Evolutionary conservation across 2,329 filamentous ascomycete genomes (phyloP).

Genomic region (Penicillium glabrum): DNA sequence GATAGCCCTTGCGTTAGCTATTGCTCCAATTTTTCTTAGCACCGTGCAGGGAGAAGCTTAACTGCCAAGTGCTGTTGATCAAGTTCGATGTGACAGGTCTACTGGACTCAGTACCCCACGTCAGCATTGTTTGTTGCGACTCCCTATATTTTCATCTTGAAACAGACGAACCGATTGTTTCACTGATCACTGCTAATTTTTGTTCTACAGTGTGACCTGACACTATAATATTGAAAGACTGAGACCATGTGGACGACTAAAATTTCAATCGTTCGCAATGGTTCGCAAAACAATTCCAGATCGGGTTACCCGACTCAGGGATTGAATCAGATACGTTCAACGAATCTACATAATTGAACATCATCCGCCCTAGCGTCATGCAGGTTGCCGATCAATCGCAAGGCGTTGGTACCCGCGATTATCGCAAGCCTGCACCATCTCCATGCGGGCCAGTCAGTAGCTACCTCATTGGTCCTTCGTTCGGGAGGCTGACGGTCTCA

Average conservation of each 20-base stretch:
- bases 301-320: not conserved
- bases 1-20: not conserved
- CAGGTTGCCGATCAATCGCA: not conserved
- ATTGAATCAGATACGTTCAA: not conserved
- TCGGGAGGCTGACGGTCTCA: not conserved
- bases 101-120: not conserved
- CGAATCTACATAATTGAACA: not conserved
- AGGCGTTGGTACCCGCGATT: not conserved
- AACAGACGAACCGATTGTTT: not conserved
- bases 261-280: not conserved
- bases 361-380: not conserved
- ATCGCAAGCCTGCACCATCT: not conserved
- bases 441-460: not conserved
- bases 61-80: not conserved
- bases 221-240: not conserved
- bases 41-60: not conserved
- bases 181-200: too few species aligned
- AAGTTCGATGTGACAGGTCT: not conserved
- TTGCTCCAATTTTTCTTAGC: not conserved
- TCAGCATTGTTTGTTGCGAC: not conserved
- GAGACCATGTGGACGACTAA: not conserved
- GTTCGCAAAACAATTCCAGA: not conserved
- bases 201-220: too few species aligned
- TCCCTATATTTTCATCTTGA: not conserved
- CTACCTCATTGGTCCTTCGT: not conserved